These are phyloP conservation scores for Triangularia verruculosa DNA, from an alignment of 2,329 filamentous ascomycete species.

Conservation along the genomic window DNA sequence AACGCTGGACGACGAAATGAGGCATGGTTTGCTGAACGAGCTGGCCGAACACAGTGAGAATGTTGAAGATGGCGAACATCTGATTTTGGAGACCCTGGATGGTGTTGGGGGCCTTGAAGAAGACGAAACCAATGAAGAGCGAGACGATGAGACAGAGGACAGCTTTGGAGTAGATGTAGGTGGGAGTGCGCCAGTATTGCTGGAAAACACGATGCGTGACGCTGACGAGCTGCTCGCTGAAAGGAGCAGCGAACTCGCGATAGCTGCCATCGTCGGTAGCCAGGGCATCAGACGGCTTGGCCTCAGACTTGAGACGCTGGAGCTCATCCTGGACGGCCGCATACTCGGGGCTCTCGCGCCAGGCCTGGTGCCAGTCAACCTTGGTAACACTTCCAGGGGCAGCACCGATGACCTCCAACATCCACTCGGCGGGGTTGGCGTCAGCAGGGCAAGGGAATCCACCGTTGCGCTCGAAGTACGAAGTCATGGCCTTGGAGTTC, in stretches of 20 bases:
- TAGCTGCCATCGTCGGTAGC: constrained; percentile 46
- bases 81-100: constrained; percentile 81
- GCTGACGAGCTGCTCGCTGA: constrained; percentile 62
- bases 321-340: constrained; percentile 55
- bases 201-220: constrained; percentile 76
- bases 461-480: constrained; percentile 75
- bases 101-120: constrained; percentile 68
- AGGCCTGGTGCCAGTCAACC: constrained; percentile 63
- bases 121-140: constrained; percentile 80
- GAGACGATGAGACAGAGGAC: constrained; percentile 62
- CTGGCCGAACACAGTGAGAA: constrained; percentile 77
- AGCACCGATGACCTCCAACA: constrained; percentile 62
- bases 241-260: constrained; percentile 78
- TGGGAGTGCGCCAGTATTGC: constrained; percentile 87
- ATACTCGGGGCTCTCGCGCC: constrained; percentile 59
- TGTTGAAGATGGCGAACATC: constrained; percentile 82
- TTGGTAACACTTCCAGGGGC: constrained; percentile 62
- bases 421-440: constrained; percentile 82
- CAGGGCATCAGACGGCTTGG: constrained; percentile 34
- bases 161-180: constrained; percentile 83
- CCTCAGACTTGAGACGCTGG: constrained; percentile 52
- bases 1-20: constrained; percentile 77
- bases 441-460: constrained; percentile 61
- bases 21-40: constrained; percentile 81
- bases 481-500: constrained; percentile 63